Evolutionary conservation across 1,284 basidiomycete species (phyloP), one percentile per base, ranked within the genome.

Genomic region (Neolentinus lepideus): DNA sequence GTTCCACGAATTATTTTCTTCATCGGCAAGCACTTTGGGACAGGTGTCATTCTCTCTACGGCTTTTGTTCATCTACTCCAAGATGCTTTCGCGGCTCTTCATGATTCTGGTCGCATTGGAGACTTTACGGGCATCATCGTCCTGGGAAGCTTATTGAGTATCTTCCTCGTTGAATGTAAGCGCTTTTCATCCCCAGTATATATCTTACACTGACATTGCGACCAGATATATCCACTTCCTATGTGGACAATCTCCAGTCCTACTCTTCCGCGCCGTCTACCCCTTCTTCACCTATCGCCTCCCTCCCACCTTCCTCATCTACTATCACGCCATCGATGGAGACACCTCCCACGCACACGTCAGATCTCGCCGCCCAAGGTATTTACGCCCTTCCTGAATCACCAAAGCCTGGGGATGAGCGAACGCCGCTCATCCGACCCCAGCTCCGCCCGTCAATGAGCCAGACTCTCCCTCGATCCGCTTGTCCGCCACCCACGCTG

Each of bases 21-120:
- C 67, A 73, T 88, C 26, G 86, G 86, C 46, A 91, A 90, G 63
- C 88, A 91, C 65, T 90, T 90, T 62, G 88, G 89, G 29, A 91
- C 88, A 16, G 86, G 83, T 78, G 88, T 90, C 19, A 91, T 91
- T 38, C 67, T 91, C 6, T 82, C 88, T 1, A 91, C 89, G 0
- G 88, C 88, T 0, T 91, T 91, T 62, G 83, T 85, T 19, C 88
- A 91, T 65, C 72, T 91, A 9, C 72, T 91, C 9, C 85, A 87
- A 60, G 88, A 90, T 57, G 81, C 88, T 0, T 90, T 89, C 63
- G 75, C 78, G 54, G 76, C 79, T 1, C 71, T 91, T 9, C 71
- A 72, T 51, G 71, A 76, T 55, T 74, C 74, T 0, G 67, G 24
- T n/a, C 22, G 69, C 1, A 64, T 86, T 19, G 77, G 77, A 3